Base-by-base conservation (phyloP, 805 yeast species). In the Yamadazyma tumulicola region DNA sequence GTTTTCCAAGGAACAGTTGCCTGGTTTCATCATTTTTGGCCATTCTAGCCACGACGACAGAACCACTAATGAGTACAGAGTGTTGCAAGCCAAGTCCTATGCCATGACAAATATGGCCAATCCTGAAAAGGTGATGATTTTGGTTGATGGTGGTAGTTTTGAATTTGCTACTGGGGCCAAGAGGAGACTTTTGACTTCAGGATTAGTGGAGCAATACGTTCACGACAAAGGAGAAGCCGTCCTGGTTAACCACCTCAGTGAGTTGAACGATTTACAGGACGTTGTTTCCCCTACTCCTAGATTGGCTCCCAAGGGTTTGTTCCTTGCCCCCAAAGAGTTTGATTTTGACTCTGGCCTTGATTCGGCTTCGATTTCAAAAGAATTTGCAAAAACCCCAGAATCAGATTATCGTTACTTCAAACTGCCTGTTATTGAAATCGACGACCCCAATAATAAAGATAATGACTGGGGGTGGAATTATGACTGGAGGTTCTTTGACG, bases 401-500 rank as follows among this genome's bases (percentile, higher is more conserved):
- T n/a, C n/a, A n/a, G n/a, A n/a, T n/a, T n/a, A n/a, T n/a, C n/a
- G n/a, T n/a, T 63, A 68, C 33, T 71, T 70, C 51, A 54, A 54
- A 31, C 49, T 52, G 59, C 59, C 67, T 4, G 42, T 52, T 3
- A 46, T 60, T 23, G 35, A 54, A 19, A 40, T 42, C 11, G 49
- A 50, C 16, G 60, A 61, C 20, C 59, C 54, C 19, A 59, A 55
- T 29, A 60, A 56, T 41, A 38, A 59, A 15, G 57, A 54, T 19
- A 66, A 63, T 38, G 67, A 67, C 31, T 41, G 46, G 43, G 78
- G 79, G 13, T 67, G 69, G 51, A 84, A 79, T 27, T 74, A 75
- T 44, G 85, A 79, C 49, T 71, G 69, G 65, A 55, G 82, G 35
- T 79, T 79, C 42, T 79, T 75, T 59, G 69, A 69, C 42, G 81